Percentiles rank a stretch among this genome's conserved stretches.
Conservation (phyloP, 768 basidiomycete species). For the Lactarius hatsudake region DNA sequence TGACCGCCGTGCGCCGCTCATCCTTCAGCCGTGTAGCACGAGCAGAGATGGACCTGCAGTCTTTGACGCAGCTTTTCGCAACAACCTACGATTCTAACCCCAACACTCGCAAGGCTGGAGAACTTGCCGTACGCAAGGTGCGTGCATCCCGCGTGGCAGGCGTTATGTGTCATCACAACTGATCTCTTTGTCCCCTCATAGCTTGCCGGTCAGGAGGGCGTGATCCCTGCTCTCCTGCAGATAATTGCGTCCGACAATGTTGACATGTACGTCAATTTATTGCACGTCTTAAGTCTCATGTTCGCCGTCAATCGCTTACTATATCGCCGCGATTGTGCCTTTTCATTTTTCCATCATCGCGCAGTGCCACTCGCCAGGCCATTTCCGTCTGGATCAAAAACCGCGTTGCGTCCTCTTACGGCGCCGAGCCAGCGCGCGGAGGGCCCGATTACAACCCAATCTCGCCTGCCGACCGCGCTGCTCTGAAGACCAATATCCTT, state of each 20-base stretch:
- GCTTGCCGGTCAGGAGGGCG: slow-evolving; percentile 78
- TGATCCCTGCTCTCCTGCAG: slow-evolving; percentile 79
- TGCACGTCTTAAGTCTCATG: neutral
- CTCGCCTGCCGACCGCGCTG: slow-evolving; percentile 62
- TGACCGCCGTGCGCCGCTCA: slow-evolving; percentile 5
- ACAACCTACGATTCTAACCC: slow-evolving; percentile 82
- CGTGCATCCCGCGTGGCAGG: slow-evolving; percentile 14
- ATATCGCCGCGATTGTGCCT: slow-evolving; percentile 1
- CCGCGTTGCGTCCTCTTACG: slow-evolving; percentile 69
- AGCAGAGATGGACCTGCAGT: slow-evolving; percentile 65
- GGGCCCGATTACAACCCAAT: slow-evolving; percentile 65
- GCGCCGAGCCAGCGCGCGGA: slow-evolving; percentile 43
- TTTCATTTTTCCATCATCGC: slow-evolving; percentile 15
- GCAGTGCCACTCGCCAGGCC: slow-evolving; percentile 78
- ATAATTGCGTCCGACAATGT: slow-evolving; percentile 78
- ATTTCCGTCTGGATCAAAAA: slow-evolving; percentile 90
- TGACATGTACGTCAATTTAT: slow-evolving; percentile 59
- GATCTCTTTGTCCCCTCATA: slow-evolving; percentile 34
- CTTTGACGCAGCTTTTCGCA: slow-evolving; percentile 73
- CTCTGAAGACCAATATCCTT: slow-evolving; percentile 66
- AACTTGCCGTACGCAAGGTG: slow-evolving; percentile 87
- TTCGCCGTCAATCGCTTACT: neutral
- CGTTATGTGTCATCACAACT: slow-evolving; percentile 8
- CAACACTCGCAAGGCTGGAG: slow-evolving; percentile 80
- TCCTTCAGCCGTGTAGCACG: neutral